phyloP scores from a whole-genome alignment of 2,329 filamentous ascomycete genomes.

The Epichloe festucae region DNA sequence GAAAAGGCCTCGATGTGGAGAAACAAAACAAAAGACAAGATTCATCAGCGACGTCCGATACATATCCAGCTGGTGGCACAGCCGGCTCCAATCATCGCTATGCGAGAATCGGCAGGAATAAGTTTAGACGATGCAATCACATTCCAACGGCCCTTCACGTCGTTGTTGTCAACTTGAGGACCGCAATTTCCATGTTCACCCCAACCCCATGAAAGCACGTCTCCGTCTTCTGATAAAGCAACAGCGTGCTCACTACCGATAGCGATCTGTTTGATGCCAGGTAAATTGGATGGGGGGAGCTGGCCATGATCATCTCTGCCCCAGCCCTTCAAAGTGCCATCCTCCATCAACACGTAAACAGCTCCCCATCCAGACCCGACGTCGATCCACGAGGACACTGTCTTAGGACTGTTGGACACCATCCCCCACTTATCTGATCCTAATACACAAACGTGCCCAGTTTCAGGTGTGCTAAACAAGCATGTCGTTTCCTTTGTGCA shows the following conservation, averaged over 20 bases:
- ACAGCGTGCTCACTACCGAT: conserved; percentile 86
- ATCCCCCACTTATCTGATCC: conserved; percentile 67
- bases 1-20: not conserved
- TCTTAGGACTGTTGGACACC: conserved; percentile 39
- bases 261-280: conserved; percentile 49
- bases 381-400: conserved; percentile 47
- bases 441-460: conserved; percentile 52
- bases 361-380: conserved; percentile 74
- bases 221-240: conserved; percentile 49
- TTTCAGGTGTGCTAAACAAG: conserved; percentile 41
- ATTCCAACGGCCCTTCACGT: conserved; percentile 59
- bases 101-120: conserved; percentile 35
- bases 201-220: conserved; percentile 85
- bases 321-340: conserved; percentile 56
- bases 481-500: conserved; percentile 84
- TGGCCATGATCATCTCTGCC: conserved; percentile 80
- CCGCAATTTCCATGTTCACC: conserved; percentile 97
- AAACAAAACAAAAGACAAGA: not conserved
- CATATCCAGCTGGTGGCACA: conserved; percentile 81
- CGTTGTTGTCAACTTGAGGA: conserved; percentile 45
- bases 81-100: conserved; percentile 61
- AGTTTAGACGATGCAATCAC: conserved; percentile 46
- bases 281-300: conserved; percentile 49
- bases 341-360: conserved; percentile 53
- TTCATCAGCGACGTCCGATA: conserved; percentile 17